Evolutionary conservation across 345 rosid species (phyloP), one percentile per base, ranked within the genome.

Genomic region (Eucalyptus tenuipes): DNA sequence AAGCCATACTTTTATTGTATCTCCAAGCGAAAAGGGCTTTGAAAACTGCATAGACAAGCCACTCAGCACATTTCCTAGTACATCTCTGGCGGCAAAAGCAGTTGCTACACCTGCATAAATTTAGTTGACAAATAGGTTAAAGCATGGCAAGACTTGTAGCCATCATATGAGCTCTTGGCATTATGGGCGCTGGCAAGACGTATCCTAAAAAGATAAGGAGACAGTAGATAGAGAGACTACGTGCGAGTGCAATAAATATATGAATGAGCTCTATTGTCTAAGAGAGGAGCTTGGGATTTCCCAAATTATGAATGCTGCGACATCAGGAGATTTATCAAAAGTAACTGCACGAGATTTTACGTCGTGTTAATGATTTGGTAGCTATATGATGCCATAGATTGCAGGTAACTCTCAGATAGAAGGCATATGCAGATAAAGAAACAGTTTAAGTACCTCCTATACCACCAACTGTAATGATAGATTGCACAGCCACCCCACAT

Each of bases 401-500:
- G 47, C 29, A 75, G 84, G 47, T 75, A 37, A 75, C 47, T 20
- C 84, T 75, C 9, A 20, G 29, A 75, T 44, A 40, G 84, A 81
- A 59, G 40, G 55, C 86, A 45, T 18, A 52, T 13, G 49, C 49
- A 87, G 84, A 87, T 20, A 50, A 52, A 87, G 45, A 33, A 49
- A 44, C 47, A 52, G 55, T 29, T 57, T 81, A 53, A 31, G 52
- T 40, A 96, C 99, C 99, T 93, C 99, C 99, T 90, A 97, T 94
- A 64, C 99, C 99, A 92, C 99, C 99, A 87, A 97, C 99, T 7
- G 98, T 97, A 91, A 97, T 90, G 90, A 97, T 90, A 44, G 98
- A 97, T 87, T 96, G 99, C 92, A 97, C 96, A 92, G 99, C 98
- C 88, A 97, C 96, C 40, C 99, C 99, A 92, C 96, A 96, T 10